Evolutionary conservation across 169 alveolate genomes (phyloP).

Genomic region (Amoebophrya sp.): DNA sequence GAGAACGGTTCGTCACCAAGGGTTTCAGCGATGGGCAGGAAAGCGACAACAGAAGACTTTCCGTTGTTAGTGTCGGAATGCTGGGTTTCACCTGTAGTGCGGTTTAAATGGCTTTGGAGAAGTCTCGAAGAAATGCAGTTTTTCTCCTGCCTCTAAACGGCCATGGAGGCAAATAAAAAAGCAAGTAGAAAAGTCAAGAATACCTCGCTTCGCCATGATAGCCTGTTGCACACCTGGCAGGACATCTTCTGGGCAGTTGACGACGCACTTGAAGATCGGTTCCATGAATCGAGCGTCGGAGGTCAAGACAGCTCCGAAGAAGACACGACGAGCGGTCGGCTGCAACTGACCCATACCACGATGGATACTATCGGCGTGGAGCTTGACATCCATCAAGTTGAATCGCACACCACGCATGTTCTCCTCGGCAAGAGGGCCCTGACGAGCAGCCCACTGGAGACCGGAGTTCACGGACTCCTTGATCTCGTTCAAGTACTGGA

Average conservation of each 20-base stretch:
- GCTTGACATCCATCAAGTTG: constrained; percentile 91
- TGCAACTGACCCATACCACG: constrained; percentile 98
- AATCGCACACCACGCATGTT: constrained; percentile 96
- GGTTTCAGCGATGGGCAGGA: not conserved
- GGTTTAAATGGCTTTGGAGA: not conserved
- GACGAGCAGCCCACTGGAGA: constrained; percentile 99
- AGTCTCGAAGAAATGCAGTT: too few species aligned
- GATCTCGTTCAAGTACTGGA: constrained; percentile 95
- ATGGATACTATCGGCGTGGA: constrained; percentile 99
- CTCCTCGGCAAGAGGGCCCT: constrained; percentile 97
- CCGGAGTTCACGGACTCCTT: constrained; percentile 98
- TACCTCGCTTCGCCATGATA: constrained; percentile 66
- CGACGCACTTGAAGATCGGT: constrained; percentile 89
- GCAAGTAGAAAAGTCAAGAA: not conserved
- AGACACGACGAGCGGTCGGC: constrained; percentile 76
- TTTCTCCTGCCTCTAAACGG: too few species aligned
- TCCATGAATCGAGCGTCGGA: constrained; percentile 89
- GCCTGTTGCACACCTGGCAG: constrained; percentile 67
- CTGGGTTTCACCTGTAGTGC: not conserved
- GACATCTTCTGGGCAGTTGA: constrained; percentile 83
- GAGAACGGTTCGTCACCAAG: not conserved
- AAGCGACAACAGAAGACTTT: not conserved
- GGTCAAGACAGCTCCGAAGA: constrained; percentile 87
- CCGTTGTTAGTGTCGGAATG: not conserved
- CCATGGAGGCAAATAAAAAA: too few species aligned